Evolutionary conservation across 331 rosid species (phyloP).

Genomic region (Quercus lobata): DNA sequence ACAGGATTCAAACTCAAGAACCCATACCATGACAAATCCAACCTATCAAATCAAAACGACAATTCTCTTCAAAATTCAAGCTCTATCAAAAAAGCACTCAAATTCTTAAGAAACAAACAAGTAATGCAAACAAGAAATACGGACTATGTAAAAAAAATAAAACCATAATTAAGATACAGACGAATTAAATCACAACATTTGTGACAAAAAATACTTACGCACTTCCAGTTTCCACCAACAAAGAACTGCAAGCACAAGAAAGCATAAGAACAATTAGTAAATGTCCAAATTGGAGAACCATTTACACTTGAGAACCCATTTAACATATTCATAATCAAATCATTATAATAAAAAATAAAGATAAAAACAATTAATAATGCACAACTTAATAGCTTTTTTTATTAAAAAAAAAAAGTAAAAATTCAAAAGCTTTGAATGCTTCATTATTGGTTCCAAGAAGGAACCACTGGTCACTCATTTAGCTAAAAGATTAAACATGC

Average conservation of each 20-base stretch:
- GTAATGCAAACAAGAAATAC: background rate
- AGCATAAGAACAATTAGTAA: slow-evolving; percentile 22
- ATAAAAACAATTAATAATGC: background rate
- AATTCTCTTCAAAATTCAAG: no score
- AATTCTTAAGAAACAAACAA: background rate
- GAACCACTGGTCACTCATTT: no score
- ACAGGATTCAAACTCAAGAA: no score
- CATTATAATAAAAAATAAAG: background rate
- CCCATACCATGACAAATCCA: no score
- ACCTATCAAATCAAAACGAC: no score
- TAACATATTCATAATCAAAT: background rate
- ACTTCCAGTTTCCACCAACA: slow-evolving; percentile 99
- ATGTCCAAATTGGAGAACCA: background rate
- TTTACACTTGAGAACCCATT: background rate
- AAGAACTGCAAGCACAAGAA: slow-evolving; percentile 75
- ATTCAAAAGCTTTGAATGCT: background rate
- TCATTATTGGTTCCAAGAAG: background rate
- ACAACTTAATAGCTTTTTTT: no score
- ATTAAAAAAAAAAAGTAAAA: background rate
- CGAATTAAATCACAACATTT: background rate
- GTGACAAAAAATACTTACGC: slow-evolving; percentile 57
- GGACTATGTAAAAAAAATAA: background rate
- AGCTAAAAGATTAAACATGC: no score
- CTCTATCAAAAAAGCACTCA: background rate
- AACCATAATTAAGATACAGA: background rate